Evolutionary conservation across 139 green algal genomes (phyloP), one percentile per base, ranked within the genome.

Genomic region (Ettlia oleoabundans): DNA sequence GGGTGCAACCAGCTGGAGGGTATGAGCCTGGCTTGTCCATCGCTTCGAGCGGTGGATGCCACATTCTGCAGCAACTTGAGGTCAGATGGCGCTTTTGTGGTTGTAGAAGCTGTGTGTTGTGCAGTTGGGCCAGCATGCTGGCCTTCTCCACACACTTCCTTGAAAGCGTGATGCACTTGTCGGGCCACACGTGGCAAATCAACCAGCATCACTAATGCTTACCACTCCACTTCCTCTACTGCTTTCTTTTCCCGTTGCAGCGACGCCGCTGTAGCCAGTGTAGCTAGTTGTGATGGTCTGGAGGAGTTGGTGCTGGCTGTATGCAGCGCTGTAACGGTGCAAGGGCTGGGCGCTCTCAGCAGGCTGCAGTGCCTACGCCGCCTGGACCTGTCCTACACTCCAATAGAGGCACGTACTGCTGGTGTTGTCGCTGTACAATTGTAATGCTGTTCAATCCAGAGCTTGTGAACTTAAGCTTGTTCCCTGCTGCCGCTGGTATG

Each of bases 351-450:
- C 4, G 69, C 80, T 26, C 81, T 93, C 28, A 35, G 47, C 3
- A 22, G 19, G 0, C 85, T 93, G 35, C 13, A 33, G 3, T 18
- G 61, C 0, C 86, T 94, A 13, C 66, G 37, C 10, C 21, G 82
- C 24, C 89, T 94, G 22, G 90, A 94, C 80, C 84, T 94, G 2
- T 89, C 85, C 28, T 93, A 93, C 81, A 91, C 81, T 0, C 82
- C 84, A 40, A 47, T 88, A 24, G 32, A 80, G 79, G 73, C 76
- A 32, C 10, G 68, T 13, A 35, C 15, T 33, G 47, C 13, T 73
- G n/a, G 4, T 28, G 10, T n/a, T 32, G 19, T 26, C 5, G 9
- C 24, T 42, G 42, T 1, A 2, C 24, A n/a, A 21, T 8, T 63
- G 68, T 19, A 3, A 22, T 38, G 67, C 37, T 35, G 67, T 58